Base-by-base conservation (phyloP, 345 rosid species). In the Carallia pectinifolia region DNA sequence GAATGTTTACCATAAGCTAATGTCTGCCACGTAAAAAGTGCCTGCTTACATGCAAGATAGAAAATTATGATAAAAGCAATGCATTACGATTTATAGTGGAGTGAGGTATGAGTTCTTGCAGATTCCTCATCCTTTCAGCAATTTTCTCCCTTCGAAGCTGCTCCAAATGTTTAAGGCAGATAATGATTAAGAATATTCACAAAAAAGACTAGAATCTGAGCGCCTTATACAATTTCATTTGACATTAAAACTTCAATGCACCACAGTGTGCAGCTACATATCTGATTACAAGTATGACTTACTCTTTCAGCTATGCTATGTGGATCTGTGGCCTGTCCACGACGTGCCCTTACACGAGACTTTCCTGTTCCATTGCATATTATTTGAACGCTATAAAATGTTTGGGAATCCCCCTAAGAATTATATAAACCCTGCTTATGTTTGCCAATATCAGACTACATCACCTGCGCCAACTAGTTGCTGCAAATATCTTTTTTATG, bases 271-370 rank as follows among this genome's bases (percentile, higher is more conserved):
- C 39, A 68, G 54, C 63, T 27, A 40, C 18, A 16, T 6, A 30
- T 13, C 1, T 37, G 18, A n/a, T 36, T 10, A 31, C 2, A 38
- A 52, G 31, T 48, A 69, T 38, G 38, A 71, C 65, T 44, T 39
- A 72, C 75, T 62, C 75, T 72, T 72, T 72, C 75, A 65, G 75
- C 75, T 40, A 71, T 71, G 19, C 75, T 64, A 27, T 71, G 75
- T 55, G 75, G 75, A 65, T 71, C 75, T n/a, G 75, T 71, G 31
- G 75, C 75, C 38, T 72, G 69, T 39, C 75, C 75, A 44, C 75
- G 75, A 7, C 69, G 75, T 40, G 75, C 75, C 53, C 75, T 72
- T 8, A 19, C 69, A 56, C 88, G 80, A 69, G 84, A 79, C 78
- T 82, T 82, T 73, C 66, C 84, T 47, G 56, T 76, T 60, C 78